Conservation (phyloP, 2,329 filamentous ascomycete species). For the Phoma sp. region DNA sequence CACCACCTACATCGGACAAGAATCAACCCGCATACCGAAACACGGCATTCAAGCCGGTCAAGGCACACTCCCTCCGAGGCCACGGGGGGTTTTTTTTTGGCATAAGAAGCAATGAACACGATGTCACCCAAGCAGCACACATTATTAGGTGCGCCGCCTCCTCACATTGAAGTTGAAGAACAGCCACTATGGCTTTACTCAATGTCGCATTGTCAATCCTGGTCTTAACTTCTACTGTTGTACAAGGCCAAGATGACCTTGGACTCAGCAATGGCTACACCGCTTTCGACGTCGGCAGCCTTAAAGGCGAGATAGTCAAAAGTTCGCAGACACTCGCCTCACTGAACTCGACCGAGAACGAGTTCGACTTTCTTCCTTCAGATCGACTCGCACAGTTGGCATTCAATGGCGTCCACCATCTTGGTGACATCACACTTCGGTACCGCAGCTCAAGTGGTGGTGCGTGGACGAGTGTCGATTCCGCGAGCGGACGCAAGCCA, state of each 20-base stretch:
- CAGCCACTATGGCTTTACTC: not conserved
- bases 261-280: constrained; percentile 28
- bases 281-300: constrained; percentile 16
- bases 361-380: constrained; percentile 63
- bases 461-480: constrained; percentile 57
- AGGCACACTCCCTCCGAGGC: not conserved
- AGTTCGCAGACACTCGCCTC: constrained; percentile 32
- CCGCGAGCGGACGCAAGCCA: constrained; percentile 51
- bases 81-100: not conserved
- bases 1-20: not conserved
- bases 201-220: constrained; percentile 7
- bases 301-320: constrained; percentile 27
- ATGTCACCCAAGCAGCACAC: not conserved
- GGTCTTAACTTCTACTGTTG: not conserved
- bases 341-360: constrained; percentile 25
- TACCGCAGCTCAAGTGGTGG: constrained; percentile 53
- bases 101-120: not conserved
- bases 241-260: constrained; percentile 25
- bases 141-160: not conserved
- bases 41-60: constrained; percentile 7
- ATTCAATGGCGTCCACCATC: constrained; percentile 63
- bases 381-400: constrained; percentile 58
- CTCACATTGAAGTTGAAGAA: not conserved
- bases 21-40: constrained; percentile 3
- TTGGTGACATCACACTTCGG: constrained; percentile 63